Evolutionary conservation across 768 basidiomycete species (phyloP).

Genomic region (Albatrellus ellisii): DNA sequence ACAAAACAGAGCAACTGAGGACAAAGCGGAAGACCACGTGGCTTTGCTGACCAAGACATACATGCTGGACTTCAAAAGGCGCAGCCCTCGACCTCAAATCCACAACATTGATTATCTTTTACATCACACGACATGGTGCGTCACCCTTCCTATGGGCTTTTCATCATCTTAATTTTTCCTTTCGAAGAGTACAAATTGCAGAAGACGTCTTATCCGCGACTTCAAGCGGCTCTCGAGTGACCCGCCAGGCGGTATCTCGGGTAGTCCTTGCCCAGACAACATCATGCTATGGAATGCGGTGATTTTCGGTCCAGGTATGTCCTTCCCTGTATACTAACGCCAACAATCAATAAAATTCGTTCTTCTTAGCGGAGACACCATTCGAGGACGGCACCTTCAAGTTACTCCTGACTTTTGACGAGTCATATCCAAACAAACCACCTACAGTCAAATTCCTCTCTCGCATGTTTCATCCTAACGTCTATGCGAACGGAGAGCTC

Average conservation of each 20-base stretch:
- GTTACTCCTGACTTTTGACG: conserved; percentile 88
- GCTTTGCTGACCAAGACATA: no score
- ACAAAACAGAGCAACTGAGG: no score
- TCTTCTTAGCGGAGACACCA: conserved; percentile 76
- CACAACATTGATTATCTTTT: background rate
- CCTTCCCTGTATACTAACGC: background rate
- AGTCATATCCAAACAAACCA: conserved; percentile 97
- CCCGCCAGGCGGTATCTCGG: conserved; percentile 92
- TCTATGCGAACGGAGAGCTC: conserved; percentile 96
- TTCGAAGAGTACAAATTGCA: conserved; percentile 83
- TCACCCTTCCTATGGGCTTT: background rate
- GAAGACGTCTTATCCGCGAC: conserved; percentile 92
- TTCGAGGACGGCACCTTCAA: conserved; percentile 99
- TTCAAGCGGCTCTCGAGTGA: conserved; percentile 93
- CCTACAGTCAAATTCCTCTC: conserved; percentile 96
- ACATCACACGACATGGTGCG: conserved; percentile 12
- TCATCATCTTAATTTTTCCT: background rate
- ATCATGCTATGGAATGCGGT: conserved; percentile 99
- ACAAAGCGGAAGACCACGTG: no score
- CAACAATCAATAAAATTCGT: background rate
- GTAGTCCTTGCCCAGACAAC: conserved; percentile 94
- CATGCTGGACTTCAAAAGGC: no score
- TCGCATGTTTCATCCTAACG: conserved; percentile 98
- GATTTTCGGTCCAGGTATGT: conserved; percentile 93
- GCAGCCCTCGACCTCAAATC: no score